Base-by-base conservation (phyloP, 1,284 basidiomycete genomes). In the Malassezia vespertilionis region DNA sequence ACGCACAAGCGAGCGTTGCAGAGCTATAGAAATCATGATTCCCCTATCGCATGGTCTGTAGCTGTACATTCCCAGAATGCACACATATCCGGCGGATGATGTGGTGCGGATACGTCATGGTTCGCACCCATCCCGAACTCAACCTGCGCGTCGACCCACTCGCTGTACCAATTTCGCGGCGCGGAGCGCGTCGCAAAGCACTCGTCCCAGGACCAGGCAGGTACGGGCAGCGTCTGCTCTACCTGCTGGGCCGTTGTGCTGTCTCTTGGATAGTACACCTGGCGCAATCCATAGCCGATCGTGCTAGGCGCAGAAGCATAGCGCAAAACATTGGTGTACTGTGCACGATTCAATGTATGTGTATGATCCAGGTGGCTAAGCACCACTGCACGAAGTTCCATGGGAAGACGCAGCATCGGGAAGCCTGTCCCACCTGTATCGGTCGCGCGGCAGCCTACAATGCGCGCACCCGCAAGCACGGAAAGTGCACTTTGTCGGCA, bases 41-140 rank as follows among this genome's bases (percentile, higher is more conserved):
- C 27, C 31, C 8, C 31, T 15, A 33, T 33, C 31, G 30, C 30
- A n/a, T 23, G 30, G 24, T 41, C 32, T 15, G 36, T 37, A 10
- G 36, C 42, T 8, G 47, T 50, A 24, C 42, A 44, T 21, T 50
- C 47, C 47, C 40, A 44, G 28, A 50, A 50, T 5, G 47, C 47
- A 8, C 44, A 35, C 33, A 32, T 9, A 12, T 27, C 47, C 7
- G 41, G 47, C 27, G 33, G 17, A n/a, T 32, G 9, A 22, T 39
- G 14, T 15, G 37, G 5, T 4, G 15, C 3, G 23, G 18, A 20
- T 21, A 14, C 18, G 27, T 22, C 36, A 5, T 15, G 15, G 10
- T 17, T 10, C n/a, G n/a, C n/a, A n/a, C n/a, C n/a, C n/a, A n/a
- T n/a, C n/a, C n/a, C n/a, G n/a, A n/a, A n/a, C 31, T 38, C 36